Evolutionary conservation across 2,329 filamentous ascomycete genomes (phyloP).

Genomic region (Claviceps digitariae): DNA sequence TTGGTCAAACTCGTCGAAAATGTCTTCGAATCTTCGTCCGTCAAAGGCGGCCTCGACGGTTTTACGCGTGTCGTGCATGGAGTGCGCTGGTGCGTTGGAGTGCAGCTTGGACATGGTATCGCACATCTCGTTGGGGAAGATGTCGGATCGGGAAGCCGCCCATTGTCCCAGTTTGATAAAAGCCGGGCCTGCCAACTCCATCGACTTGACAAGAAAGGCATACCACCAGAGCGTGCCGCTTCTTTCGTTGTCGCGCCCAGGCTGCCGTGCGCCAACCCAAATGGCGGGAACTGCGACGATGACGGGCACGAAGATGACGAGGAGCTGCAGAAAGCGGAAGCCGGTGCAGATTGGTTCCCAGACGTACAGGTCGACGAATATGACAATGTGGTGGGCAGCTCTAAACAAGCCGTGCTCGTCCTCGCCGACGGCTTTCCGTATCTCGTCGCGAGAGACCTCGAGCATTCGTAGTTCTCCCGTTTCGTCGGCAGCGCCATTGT

Average conservation of each 20-base stretch:
- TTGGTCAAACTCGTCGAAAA: conserved; percentile 93
- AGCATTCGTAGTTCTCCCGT: conserved; percentile 83
- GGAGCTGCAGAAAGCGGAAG: conserved; percentile 73
- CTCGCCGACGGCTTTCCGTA: conserved; percentile 53
- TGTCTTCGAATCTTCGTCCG: conserved; percentile 68
- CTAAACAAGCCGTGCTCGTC: conserved; percentile 46
- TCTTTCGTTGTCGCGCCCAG: conserved; percentile 58
- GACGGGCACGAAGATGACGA: conserved; percentile 83
- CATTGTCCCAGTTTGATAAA: conserved; percentile 99
- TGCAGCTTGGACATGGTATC: conserved; percentile 87
- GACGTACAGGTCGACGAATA: conserved; percentile 59
- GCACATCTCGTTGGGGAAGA: conserved; percentile 90
- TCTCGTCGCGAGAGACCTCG: conserved; percentile 63
- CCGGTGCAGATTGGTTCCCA: conserved; percentile 80
- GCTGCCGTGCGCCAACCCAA: conserved; percentile 58
- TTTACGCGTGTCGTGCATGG: conserved; percentile 61
- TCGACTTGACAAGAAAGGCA: conserved; percentile 66
- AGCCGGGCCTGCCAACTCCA: conserved; percentile 87
- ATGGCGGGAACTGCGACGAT: conserved; percentile 65
- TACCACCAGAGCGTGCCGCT: conserved; percentile 92
- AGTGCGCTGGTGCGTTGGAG: conserved; percentile 87
- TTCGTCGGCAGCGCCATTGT: conserved; percentile 34
- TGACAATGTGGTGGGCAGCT: conserved; percentile 43
- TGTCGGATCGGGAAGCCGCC: conserved; percentile 91
- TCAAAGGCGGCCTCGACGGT: conserved; percentile 75